phyloP scores from a whole-genome alignment of 176 grass and related monocot genomes.

The Zea luxurians region DNA sequence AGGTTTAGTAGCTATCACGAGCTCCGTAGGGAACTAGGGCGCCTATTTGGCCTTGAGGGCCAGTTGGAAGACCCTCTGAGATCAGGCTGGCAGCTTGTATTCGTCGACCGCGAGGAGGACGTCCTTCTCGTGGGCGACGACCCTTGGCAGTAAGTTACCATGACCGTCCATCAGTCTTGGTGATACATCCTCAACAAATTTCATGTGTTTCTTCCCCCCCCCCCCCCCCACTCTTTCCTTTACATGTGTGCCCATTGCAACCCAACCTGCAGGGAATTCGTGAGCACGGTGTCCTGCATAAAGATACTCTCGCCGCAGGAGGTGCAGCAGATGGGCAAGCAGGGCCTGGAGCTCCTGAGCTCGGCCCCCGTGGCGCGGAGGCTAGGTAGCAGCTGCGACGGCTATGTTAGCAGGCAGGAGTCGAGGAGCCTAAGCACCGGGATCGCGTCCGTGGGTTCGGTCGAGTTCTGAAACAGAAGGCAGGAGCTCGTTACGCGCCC shows the following conservation, averaged over 20 bases:
- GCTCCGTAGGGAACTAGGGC: constrained; percentile 76
- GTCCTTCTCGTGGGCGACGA: constrained; percentile 92
- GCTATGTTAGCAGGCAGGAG: constrained; percentile 71
- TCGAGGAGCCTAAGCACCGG: constrained; percentile 68
- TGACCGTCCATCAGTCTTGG: neutral
- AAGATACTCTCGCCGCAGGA: constrained; percentile 95
- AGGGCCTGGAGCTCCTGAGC: constrained; percentile 66
- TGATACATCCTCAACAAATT: neutral
- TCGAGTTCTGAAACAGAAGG: constrained; percentile 57
- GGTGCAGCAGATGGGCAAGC: constrained; percentile 93
- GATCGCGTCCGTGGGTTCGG: constrained; percentile 69
- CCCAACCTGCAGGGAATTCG: constrained; percentile 74
- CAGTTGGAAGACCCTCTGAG: constrained; percentile 95
- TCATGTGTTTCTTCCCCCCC: neutral
- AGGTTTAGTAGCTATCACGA: constrained; percentile 85
- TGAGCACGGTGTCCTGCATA: constrained; percentile 87
- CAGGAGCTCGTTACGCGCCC: neutral
- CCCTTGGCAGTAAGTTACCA: constrained; percentile 83
- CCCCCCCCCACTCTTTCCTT: neutral
- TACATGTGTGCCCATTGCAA: neutral
- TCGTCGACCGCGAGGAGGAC: constrained; percentile 88
- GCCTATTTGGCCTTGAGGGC: constrained; percentile 86
- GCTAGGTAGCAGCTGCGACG: constrained; percentile 64
- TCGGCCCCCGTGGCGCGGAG: constrained; percentile 45
- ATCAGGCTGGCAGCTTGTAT: constrained; percentile 99